Conservation (phyloP, 495 filamentous ascomycete genomes). For the Penicillium bovifimosum region DNA sequence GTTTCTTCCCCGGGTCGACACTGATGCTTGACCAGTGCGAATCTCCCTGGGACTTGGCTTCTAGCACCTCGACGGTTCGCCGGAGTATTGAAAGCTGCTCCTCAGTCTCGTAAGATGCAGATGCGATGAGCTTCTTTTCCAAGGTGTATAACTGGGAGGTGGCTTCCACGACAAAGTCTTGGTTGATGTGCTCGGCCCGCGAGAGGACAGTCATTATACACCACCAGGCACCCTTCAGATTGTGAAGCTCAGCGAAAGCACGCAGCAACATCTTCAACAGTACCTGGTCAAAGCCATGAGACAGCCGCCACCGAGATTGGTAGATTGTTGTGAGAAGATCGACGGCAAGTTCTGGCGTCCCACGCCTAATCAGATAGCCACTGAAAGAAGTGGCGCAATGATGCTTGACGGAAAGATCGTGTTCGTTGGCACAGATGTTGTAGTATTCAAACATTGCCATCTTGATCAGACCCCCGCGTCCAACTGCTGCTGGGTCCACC, state of each 20-base stretch:
- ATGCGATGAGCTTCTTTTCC: neutral
- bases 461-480: constrained; percentile 26
- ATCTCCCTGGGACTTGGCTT: constrained; percentile 1
- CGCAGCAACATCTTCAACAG: constrained; percentile 43
- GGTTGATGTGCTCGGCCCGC: constrained; percentile 24
- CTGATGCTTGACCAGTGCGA: constrained; percentile 1
- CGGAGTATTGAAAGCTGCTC: constrained; percentile 1
- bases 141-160: constrained; percentile 21
- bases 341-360: constrained; percentile 25
- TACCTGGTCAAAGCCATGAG: constrained; percentile 30
- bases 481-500: constrained; percentile 11
- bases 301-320: constrained; percentile 33
- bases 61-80: neutral
- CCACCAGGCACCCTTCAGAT: constrained; percentile 40
- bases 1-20: neutral
- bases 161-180: constrained; percentile 32
- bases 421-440: constrained; percentile 30
- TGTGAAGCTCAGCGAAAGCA: constrained; percentile 24
- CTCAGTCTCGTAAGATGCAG: constrained; percentile 2
- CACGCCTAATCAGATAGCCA: constrained; percentile 24
- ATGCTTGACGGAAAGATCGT: constrained; percentile 30
- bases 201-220: constrained; percentile 36
- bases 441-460: constrained; percentile 39
- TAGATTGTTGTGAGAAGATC: constrained; percentile 36
- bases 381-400: constrained; percentile 26